Percentiles rank a stretch among this genome's conserved stretches.
phyloP scores from a whole-genome alignment of 768 basidiomycete genomes.

The Pleurotus tuber-regium region DNA sequence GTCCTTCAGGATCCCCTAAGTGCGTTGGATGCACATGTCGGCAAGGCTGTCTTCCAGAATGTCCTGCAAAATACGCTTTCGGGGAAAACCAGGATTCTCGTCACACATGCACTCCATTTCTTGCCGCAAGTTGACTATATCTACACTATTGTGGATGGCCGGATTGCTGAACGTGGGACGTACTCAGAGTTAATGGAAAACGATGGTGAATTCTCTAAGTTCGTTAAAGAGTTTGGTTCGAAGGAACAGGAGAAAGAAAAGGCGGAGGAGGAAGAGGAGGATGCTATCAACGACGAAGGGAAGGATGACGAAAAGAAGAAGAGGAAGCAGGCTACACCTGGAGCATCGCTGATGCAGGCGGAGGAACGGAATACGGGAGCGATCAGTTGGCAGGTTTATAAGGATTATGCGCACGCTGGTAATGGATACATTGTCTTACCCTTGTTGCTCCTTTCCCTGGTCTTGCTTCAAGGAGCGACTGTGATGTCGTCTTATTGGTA shows the following conservation, averaged over 20 bases:
- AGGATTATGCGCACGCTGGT: constrained; percentile 66
- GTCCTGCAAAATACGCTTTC: constrained; percentile 63
- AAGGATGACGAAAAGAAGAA: constrained; percentile 30
- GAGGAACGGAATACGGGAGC: constrained; percentile 84
- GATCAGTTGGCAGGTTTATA: constrained; percentile 52
- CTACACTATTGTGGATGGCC: constrained; percentile 73
- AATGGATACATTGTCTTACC: constrained; percentile 67
- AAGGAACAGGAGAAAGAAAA: constrained; percentile 53
- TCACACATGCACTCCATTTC: constrained; percentile 91
- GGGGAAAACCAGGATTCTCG: constrained; percentile 81
- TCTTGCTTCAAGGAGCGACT: constrained; percentile 64
- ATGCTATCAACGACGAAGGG: constrained; percentile 30
- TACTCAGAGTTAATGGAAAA: constrained; percentile 67
- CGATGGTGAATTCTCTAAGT: constrained; percentile 66
- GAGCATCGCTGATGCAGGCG: constrained; percentile 69
- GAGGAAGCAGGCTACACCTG: constrained; percentile 37
- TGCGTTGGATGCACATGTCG: constrained; percentile 93
- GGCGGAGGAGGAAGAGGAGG: constrained; percentile 44
- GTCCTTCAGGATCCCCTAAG: constrained; percentile 67
- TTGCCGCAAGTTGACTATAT: constrained; percentile 87
- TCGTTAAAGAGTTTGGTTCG: constrained; percentile 77
- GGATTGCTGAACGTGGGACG: constrained; percentile 77
- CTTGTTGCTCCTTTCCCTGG: constrained; percentile 55
- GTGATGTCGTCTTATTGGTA: constrained; percentile 78
- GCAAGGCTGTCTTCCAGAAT: constrained; percentile 83